These are phyloP conservation scores for Catunica adiposa DNA, from an alignment of 2,329 filamentous ascomycete species.

Conservation along the genomic window DNA sequence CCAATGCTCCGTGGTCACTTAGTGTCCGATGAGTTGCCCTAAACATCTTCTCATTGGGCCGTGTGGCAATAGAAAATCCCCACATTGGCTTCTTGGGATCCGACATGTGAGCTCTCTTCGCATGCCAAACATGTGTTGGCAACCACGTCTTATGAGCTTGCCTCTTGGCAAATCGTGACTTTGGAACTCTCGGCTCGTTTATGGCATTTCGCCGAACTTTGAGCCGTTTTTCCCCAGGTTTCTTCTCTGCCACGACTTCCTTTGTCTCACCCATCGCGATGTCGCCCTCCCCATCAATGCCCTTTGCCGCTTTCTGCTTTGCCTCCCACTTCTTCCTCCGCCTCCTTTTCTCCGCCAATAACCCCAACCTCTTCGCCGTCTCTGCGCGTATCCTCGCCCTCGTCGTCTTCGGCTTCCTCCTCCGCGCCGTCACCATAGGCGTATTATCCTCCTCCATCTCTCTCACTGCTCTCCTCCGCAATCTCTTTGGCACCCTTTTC, in stretches of 20 bases:
- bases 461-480: slow-evolving; percentile 49
- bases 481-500: slow-evolving; percentile 65
- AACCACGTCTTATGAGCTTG: slow-evolving; percentile 85
- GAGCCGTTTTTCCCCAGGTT: slow-evolving; percentile 25
- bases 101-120: slow-evolving; percentile 83
- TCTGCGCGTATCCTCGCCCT: slow-evolving; percentile 51
- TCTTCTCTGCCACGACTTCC: neutral
- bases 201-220: slow-evolving; percentile 56
- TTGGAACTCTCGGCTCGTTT: slow-evolving; percentile 38
- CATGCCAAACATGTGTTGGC: slow-evolving; percentile 85
- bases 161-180: slow-evolving; percentile 62
- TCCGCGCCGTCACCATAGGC: slow-evolving; percentile 52
- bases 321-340: slow-evolving; percentile 24
- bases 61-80: slow-evolving; percentile 74
- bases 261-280: slow-evolving; percentile 1
- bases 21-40: slow-evolving; percentile 69
- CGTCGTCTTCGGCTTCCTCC: slow-evolving; percentile 43
- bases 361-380: slow-evolving; percentile 53
- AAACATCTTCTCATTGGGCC: slow-evolving; percentile 80
- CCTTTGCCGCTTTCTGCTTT: slow-evolving; percentile 21
- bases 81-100: slow-evolving; percentile 63
- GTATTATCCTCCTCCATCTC: slow-evolving; percentile 88
- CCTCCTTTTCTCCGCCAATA: slow-evolving; percentile 40
- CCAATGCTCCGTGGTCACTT: slow-evolving; percentile 57
- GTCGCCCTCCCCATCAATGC: slow-evolving; percentile 15